Evolutionary conservation across 1,139 yeast species (phyloP), one percentile per base, ranked within the genome.

Genomic region (Candida sp.): DNA sequence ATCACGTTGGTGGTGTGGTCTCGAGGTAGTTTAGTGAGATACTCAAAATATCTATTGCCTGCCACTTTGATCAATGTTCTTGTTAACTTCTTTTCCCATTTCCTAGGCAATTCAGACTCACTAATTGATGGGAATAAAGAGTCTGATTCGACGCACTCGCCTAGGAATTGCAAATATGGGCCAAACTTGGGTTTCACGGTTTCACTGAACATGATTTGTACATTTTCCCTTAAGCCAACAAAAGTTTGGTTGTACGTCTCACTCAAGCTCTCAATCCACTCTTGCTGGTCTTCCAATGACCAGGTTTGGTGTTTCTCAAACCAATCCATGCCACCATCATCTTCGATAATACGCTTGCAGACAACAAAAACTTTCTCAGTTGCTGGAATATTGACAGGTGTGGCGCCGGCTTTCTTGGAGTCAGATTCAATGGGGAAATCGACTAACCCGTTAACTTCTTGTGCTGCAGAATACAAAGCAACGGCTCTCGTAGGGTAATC

Each of bases 131-230:
- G 58, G 57, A 81, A 79, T 23, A 80, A 66, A 2, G 75, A 66
- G 58, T 84, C 89, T 1, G 77, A 60, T 49, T 81, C 83, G 9
- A 88, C 63, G 55, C 75, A 76, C 12, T 78, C 81, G 22, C 81
- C 85, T 47, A 86, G 69, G 37, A 85, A 75, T 38, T 67, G 60
- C 47, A 87, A 63, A 40, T 73, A 68, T 0, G 89, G 86, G 0
- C 85, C 84, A 58, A 89, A 83, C 57, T 80, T 83, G 0, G 96
- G 93, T 52, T 83, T 81, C 2, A 78, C 72, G 0, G 71, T 63
- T 43, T 65, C 68, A 32, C 77, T 79, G 58, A 81, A 84, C 1
- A 89, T 69, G 23, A 71, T 70, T 22, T 70, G 65, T 33, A 88
- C 59, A 4, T 72, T 63, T 32, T 72, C 78, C 50, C 78, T 77